These are phyloP conservation scores for Penicillium verhagenii DNA, from an alignment of 495 filamentous ascomycete species.

Conservation along the genomic window DNA sequence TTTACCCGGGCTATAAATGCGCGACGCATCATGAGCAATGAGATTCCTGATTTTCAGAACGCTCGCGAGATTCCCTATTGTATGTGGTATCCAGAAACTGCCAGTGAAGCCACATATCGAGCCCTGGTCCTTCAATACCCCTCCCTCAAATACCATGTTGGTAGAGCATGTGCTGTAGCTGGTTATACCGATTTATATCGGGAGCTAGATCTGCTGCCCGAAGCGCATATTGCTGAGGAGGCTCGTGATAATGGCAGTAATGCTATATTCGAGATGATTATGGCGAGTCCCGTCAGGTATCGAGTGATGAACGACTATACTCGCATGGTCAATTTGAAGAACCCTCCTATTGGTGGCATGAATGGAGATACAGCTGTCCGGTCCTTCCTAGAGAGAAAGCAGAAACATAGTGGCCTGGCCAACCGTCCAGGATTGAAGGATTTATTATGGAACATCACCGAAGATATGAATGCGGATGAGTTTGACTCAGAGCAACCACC, in stretches of 20 bases:
- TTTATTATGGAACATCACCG: not conserved
- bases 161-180: conserved; percentile 23
- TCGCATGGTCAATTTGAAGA: not conserved
- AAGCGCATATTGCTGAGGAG: conserved; percentile 22
- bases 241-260: conserved; percentile 15
- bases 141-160: conserved; percentile 17
- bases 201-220: conserved; percentile 24
- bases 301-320: conserved; percentile 4
- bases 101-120: conserved; percentile 27
- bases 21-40: conserved; percentile 5
- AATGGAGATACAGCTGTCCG: conserved; percentile 1
- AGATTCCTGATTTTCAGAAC: not conserved
- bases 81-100: conserved; percentile 33
- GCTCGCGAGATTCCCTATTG: conserved; percentile 4
- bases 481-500: not conserved
- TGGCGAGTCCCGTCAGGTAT: conserved; percentile 11
- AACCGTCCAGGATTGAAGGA: not conserved
- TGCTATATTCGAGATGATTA: conserved; percentile 19
- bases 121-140: conserved; percentile 12
- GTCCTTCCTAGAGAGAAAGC: not conserved
- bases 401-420: not conserved
- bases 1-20: conserved; percentile 4
- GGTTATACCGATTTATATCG: conserved; percentile 18
- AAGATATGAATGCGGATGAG: not conserved
- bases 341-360: not conserved